A percentile compares a stretch with the other conserved stretches of the same genome.
phyloP scores from a whole-genome alignment of 495 filamentous ascomycete genomes.

The Penicillium verhagenii region DNA sequence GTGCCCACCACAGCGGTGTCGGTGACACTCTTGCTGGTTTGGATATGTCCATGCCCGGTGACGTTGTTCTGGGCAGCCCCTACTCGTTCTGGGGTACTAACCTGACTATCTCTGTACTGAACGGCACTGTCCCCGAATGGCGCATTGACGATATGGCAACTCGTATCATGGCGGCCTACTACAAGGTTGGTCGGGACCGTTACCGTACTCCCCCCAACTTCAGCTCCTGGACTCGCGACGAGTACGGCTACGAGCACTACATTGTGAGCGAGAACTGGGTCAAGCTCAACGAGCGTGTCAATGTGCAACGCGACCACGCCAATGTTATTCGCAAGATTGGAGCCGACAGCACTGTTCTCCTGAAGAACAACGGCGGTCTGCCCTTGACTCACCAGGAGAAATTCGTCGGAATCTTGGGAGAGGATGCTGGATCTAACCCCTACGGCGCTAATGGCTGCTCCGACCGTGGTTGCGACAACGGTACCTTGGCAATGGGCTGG shows the following conservation, averaged over 20 bases:
- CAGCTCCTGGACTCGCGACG: slow-evolving; percentile 79
- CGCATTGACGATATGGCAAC: slow-evolving; percentile 90
- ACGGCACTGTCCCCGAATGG: slow-evolving; percentile 88
- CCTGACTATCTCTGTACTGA: slow-evolving; percentile 80
- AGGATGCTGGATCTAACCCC: slow-evolving; percentile 76
- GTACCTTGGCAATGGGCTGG: slow-evolving; percentile 93
- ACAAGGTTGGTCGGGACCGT: slow-evolving; percentile 76
- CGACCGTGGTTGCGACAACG: slow-evolving; percentile 81
- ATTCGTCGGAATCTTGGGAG: slow-evolving; percentile 78
- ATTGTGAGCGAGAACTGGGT: slow-evolving; percentile 57
- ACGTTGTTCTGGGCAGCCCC: slow-evolving; percentile 69
- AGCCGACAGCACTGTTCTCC: slow-evolving; percentile 74
- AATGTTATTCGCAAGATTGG: slow-evolving; percentile 70
- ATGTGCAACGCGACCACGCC: slow-evolving; percentile 77
- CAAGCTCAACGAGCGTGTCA: slow-evolving; percentile 79
- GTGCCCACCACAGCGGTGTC: slow-evolving; percentile 82
- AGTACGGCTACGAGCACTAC: slow-evolving; percentile 66
- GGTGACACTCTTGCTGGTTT: slow-evolving; percentile 76
- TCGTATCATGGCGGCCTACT: slow-evolving; percentile 91
- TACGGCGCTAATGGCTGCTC: slow-evolving; percentile 81
- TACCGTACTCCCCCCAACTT: slow-evolving; percentile 73
- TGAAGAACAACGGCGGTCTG: slow-evolving; percentile 81
- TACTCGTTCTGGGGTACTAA: slow-evolving; percentile 83
- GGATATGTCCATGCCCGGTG: slow-evolving; percentile 96
- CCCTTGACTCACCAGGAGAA: slow-evolving; percentile 74